Evolutionary conservation across 2,329 filamentous ascomycete genomes (phyloP), one percentile per base, ranked within the genome.

Genomic region (Colletotrichum tofieldiae): DNA sequence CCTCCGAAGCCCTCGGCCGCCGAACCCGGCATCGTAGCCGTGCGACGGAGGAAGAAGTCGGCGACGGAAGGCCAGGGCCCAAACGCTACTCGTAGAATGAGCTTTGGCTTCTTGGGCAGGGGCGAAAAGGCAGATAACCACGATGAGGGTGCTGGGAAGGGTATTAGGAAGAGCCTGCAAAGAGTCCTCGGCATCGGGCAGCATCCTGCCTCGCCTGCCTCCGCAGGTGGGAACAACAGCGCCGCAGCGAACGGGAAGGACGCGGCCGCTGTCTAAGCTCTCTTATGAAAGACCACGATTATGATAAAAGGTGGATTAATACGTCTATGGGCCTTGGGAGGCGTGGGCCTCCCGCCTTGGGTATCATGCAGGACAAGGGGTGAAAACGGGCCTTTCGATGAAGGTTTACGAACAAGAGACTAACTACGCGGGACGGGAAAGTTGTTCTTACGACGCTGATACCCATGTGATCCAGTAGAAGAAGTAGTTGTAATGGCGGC

Each of bases 1-100:
- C 95, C 96, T 5, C 94, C 93, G 1, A 90, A 89, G 75, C 81
- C 86, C 0, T 83, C 84, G 23, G 78, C 87, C 58, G 76, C 85
- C 56, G 85, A 89, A 77, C 80, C 86, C 74, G 81, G 77, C 72
- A 81, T 75, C 14, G 78, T 83, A 5, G 81, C 80, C 3, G 77
- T 81, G 14, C 82, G 82, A 49, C 85, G 82, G 75, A 85, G 81
- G 79, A 86, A 82, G 74, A 79, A 80, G 77, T 76, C 74, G 2
- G 51, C 56, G 23, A 43, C 75, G 20, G 60, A 76, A 39, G 67
- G 75, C 1, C 62, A 73, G 2, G 76, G 71, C 37, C 56, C 75
- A 12, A 83, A 78, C 41, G 77, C 79, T 3, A 75, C 79, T 26
- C 81, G 86, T 35, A 82, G 86, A 55, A 79, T 87, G 81, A 88